Base-by-base conservation (phyloP, 495 filamentous ascomycete genomes). In the Durotheca rogersii region DNA sequence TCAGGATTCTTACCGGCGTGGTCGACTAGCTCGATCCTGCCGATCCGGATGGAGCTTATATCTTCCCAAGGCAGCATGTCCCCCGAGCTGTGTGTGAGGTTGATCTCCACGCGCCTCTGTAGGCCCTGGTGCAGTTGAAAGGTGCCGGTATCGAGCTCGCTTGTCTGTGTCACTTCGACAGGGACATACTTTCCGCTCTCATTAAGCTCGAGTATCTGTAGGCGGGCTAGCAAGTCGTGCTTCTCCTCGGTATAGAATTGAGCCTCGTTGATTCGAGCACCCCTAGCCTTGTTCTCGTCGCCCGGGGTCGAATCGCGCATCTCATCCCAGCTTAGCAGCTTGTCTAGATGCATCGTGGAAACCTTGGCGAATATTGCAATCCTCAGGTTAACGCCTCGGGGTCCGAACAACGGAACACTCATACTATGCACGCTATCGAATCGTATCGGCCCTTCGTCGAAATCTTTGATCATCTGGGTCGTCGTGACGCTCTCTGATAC, bases 361-460 rank as follows among this genome's bases (percentile, higher is more conserved):
- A 96, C 88, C 56, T 84, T 86, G 19, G 94, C 91, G 64, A 96
- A 97, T 47, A 99, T 86, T 21, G 90, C 89, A n/a, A 97, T 85
- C 45, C 94, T 81, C 32, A 99, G 68, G 6, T 82, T 83, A 6
- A 87, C 83, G 25, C 83, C 82, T 20, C 78, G 81, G 7, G 90
- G 81, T 47, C 88, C 89, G 17, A 84, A 84, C 29, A 94, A 76
- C n/a, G 94, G 94, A 48, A 99, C 73, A 66, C 91, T 95, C 91
- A 99, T 96, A 60, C 89, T 95, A 72, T 99, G 93, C 42, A 96
- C 90, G 68, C 93, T 97, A 66, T 96, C 90, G 61, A 99, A 99
- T 25, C 87, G 85, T 47, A 97, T 83, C 1, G 90, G 84, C n/a
- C 89, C 86, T 65, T 97, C 93, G 58, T 96, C 90, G 64, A 99